Evolutionary conservation across 805 yeast species (phyloP).

Genomic region (Lipomyces lipofer): DNA sequence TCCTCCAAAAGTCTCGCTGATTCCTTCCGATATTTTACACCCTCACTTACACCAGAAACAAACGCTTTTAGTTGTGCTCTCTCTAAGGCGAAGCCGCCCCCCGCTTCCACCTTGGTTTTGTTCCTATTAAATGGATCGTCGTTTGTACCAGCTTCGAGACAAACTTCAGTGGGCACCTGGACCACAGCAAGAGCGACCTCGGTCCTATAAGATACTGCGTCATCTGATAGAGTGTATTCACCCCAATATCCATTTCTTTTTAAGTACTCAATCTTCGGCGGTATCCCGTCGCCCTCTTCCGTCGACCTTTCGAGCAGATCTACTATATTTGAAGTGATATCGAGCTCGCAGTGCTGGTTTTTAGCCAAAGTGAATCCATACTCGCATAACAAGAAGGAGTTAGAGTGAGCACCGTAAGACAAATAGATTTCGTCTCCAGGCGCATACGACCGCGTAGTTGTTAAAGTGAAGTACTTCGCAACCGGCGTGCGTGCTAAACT

Average conservation of each 20-base stretch:
- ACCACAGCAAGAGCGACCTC: slow-evolving; percentile 68
- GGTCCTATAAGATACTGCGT: slow-evolving; percentile 66
- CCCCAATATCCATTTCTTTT: slow-evolving; percentile 60
- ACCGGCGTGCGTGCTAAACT: slow-evolving; percentile 27
- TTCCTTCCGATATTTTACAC: background rate
- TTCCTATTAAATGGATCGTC: background rate
- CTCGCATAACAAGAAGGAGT: slow-evolving; percentile 77
- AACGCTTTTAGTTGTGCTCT: slow-evolving; percentile 11
- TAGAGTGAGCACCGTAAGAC: slow-evolving; percentile 86
- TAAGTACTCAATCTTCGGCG: slow-evolving; percentile 44
- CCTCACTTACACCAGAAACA: slow-evolving; percentile 6
- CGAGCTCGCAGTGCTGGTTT: slow-evolving; percentile 72
- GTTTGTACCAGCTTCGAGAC: slow-evolving; percentile 1
- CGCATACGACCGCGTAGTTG: slow-evolving; percentile 41
- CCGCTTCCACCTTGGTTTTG: no score
- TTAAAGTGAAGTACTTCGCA: slow-evolving; percentile 31
- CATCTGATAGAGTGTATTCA: slow-evolving; percentile 63
- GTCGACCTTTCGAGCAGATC: slow-evolving; percentile 35
- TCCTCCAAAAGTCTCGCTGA: background rate
- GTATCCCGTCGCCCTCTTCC: background rate
- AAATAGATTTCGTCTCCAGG: slow-evolving; percentile 62
- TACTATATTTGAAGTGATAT: slow-evolving; percentile 52
- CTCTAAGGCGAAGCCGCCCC: background rate
- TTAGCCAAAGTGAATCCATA: slow-evolving; percentile 71
- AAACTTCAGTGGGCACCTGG: slow-evolving; percentile 14